Base-by-base conservation (phyloP, 306 rosid species). In the Quercus wislizeni region DNA sequence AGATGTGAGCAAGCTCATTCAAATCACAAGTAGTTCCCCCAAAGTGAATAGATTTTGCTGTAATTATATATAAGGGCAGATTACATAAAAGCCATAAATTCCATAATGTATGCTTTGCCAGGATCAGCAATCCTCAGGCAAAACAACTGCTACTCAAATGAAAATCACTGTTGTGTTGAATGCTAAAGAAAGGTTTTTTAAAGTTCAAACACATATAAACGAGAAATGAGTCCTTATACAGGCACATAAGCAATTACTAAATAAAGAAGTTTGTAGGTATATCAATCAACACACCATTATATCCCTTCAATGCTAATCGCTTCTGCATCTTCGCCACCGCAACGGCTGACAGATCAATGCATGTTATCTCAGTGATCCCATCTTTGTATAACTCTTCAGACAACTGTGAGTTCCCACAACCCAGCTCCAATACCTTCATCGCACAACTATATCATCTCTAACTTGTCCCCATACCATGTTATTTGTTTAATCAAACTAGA, bases 341-440 rank as follows among this genome's bases (percentile, higher is more conserved):
- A 84, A 92, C 89, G 28, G 85, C 77, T n/a, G 97, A 94, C 25
- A 94, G 86, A 82, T 94, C 99, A 80, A 91, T 92, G 87, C 99
- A 92, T 15, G 97, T 94, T 73, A 92, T 90, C 56, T 88, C 41
- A 2, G 86, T 86, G 20, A 86, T 78, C 49, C 95, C 97, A 83
- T 94, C 97, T 57, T 75, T 92, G 80, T 94, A 84, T 83, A 94
- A 84, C 19, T 90, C 91, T 81, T 92, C 92, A 79, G 86, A 90
- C 89, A 94, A 56, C 73, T 90, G 93, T 4, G 99, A 94, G 84
- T 91, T 92, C 80, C 99, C 99, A 86, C 97, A 92, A 43, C 99
- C 99, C 75, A 94, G 91, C 82, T 94, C 97, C 81, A 92, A 79
- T 3, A 93, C 88, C 98, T 93, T 84, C 71, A 83, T 15, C 20